Evolutionary conservation across 768 basidiomycete species (phyloP).

Genomic region (Suillus occidentalis): DNA sequence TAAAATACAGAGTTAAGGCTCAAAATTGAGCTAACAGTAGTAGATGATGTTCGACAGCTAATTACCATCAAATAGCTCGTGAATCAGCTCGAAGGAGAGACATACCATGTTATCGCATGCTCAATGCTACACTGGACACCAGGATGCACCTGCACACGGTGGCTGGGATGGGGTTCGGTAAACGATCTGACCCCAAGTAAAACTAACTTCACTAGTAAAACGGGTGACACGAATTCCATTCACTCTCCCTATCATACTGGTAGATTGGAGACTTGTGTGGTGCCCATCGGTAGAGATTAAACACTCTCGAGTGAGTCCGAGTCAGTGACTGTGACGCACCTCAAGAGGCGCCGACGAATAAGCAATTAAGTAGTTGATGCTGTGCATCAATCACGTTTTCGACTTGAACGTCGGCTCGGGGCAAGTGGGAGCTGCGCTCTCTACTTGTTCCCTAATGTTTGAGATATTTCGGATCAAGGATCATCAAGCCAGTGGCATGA

Average conservation of each 20-base stretch:
- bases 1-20: neutral
- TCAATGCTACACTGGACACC: neutral
- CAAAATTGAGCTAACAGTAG: no score
- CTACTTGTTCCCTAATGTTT: neutral
- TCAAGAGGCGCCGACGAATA: neutral
- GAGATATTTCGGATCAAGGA: neutral
- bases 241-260: neutral
- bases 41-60: no score
- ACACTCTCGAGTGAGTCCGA: neutral
- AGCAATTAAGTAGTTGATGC: neutral
- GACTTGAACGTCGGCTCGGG: neutral
- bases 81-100: neutral
- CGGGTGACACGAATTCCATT: neutral
- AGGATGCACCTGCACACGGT: neutral
- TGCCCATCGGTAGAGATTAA: neutral
- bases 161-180: neutral
- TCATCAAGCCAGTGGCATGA: neutral
- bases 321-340: no score
- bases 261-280: neutral
- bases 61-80: conserved; percentile 14
- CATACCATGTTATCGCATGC: conserved; percentile 22
- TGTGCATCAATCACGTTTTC: neutral
- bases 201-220: neutral
- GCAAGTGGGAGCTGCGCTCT: neutral
- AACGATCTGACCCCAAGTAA: neutral